A percentile compares a stretch with the other conserved stretches of the same genome.
Conservation (phyloP, 2,329 filamentous ascomycete species). For the Ceratocystis papillata region DNA sequence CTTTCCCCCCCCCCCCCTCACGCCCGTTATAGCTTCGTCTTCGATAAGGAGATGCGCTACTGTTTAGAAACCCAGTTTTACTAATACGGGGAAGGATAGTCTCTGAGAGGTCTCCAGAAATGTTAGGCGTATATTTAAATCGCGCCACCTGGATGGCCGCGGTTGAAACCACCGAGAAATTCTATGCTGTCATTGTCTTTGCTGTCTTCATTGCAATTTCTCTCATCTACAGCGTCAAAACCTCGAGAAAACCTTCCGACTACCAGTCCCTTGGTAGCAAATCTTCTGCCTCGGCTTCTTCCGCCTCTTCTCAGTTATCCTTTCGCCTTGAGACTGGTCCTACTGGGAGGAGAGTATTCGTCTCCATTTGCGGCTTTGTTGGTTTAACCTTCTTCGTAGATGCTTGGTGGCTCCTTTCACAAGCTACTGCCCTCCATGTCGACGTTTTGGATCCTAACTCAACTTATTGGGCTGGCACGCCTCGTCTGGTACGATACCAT, state of each 20-base stretch:
- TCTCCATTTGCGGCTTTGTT: conserved; percentile 15
- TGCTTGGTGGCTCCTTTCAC: conserved; percentile 19
- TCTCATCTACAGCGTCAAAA: conserved; percentile 8
- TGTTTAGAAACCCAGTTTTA: conserved; percentile 3
- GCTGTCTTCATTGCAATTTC: conserved; percentile 9
- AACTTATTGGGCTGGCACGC: conserved; percentile 16
- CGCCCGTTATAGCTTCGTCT: not conserved
- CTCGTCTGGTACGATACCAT: conserved; percentile 21
- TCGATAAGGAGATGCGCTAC: conserved; percentile 6
- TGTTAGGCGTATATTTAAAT: not conserved
- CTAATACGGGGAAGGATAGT: conserved; percentile 15
- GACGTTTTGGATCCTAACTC: conserved; percentile 17
- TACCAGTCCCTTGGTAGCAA: not conserved
- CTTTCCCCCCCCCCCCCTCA: not conserved
- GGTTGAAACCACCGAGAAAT: not conserved
- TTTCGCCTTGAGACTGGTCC: conserved; percentile 22
- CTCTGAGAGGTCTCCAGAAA: conserved; percentile 8
- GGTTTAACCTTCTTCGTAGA: conserved; percentile 17
- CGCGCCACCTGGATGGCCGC: not conserved
- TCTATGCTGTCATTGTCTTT: conserved; percentile 6
- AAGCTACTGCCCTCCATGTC: conserved; percentile 13
- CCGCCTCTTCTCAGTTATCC: conserved; percentile 11
- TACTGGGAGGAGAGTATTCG: conserved; percentile 19
- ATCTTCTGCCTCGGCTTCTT: not conserved
- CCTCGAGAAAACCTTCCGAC: conserved; percentile 6